Evolutionary conservation across 306 rosid species (phyloP).

Genomic region (Quillaja saponaria): DNA sequence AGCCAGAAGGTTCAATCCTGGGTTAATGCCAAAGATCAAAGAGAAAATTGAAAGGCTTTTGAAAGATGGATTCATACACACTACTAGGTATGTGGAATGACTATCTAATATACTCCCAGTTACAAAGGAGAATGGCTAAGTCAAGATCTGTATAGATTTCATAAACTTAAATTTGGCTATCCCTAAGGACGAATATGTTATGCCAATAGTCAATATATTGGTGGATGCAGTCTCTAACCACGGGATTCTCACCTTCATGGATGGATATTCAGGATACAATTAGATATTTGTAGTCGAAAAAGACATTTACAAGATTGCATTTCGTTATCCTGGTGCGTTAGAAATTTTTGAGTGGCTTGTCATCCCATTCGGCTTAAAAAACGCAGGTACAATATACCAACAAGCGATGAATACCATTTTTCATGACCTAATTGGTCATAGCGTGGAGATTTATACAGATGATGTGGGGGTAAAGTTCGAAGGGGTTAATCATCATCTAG

Average conservation of each 20-base stretch:
- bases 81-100: not conserved
- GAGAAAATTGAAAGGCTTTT: not conserved
- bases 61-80: not conserved
- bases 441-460: not conserved
- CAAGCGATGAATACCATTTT: no score
- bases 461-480: no score
- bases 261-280: no score
- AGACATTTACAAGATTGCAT: not conserved
- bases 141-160: not conserved
- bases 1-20: no score
- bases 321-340: not conserved
- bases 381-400: no score
- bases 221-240: no score
- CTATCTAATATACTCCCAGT: not conserved
- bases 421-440: not conserved
- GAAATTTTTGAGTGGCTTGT: no score
- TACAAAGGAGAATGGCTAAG: not conserved
- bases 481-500: not conserved
- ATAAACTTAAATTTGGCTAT: not conserved
- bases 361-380: no score
- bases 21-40: no score
- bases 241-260: no score
- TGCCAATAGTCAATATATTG: no score
- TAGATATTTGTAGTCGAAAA: no score
- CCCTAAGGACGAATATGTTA: not conserved